Evolutionary conservation across 2,329 filamentous ascomycete genomes (phyloP), one percentile per base, ranked within the genome.

Genomic region (Diaporthe aspalathi): DNA sequence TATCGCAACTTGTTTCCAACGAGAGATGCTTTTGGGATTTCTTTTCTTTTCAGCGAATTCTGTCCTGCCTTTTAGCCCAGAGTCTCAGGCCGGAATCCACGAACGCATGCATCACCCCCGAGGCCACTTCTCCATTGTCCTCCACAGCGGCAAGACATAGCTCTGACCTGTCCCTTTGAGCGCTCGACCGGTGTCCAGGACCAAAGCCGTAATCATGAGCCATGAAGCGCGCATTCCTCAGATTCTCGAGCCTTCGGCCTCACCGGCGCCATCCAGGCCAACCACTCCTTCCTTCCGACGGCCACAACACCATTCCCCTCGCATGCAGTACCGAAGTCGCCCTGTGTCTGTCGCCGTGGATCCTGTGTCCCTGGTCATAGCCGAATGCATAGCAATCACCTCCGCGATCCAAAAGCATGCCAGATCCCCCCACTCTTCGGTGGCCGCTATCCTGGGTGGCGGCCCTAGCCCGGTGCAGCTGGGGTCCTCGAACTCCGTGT

Each of bases 381-480:
- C 95, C 82, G 96, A 99, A 91, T 99, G 96, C 82, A 98, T 98
- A 80, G 95, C 95, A 56, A 95, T 99, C 83, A 98, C 96, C 17
- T 98, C 95, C 74, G 94, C 95, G 73, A 98, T 99, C 89, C 95
- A 97, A 79, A 99, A 99, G 84, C 92, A 98, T 88, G 93, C 94
- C 74, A 93, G 96, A 75, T 98, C 95, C 87, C 94, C 94, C 60
- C 95, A 98, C 81, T 97, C 95, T 16, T 98, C 95, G 6, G 96
- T 99, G 54, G 94, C 96, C 47, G 95, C 95, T 67, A 99, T 99
- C 73, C 87, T 99, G 40, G 96, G 96, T 65, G 94, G 94, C 74
- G 89, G 85, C 74, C 89, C 89, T 32, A 90, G 88, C 73, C 83
- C 87, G 8, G 81, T 89, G 70, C 86, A 88, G 69, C 82, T 90